Evolutionary conservation across 2,329 filamentous ascomycete genomes (phyloP).

Genomic region (Bisporella sp.): DNA sequence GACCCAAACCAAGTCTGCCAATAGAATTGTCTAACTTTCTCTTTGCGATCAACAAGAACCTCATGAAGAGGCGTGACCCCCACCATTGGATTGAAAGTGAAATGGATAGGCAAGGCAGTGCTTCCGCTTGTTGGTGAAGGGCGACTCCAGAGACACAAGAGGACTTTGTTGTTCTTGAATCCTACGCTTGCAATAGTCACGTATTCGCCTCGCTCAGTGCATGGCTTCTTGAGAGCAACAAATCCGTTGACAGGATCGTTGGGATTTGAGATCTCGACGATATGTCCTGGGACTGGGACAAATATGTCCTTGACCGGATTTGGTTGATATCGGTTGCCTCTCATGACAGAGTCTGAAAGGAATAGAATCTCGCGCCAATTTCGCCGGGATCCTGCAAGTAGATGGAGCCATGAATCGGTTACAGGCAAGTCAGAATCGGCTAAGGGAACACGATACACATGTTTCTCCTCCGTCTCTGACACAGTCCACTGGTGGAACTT

Average conservation of each 20-base stretch:
- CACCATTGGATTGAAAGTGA: constrained; percentile 81
- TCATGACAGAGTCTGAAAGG: background rate
- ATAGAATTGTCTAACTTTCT: constrained; percentile 97
- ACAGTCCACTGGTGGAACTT: background rate
- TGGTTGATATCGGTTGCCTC: background rate
- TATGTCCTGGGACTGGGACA: background rate
- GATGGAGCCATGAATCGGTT: background rate
- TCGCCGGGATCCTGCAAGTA: background rate
- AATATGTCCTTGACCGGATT: background rate
- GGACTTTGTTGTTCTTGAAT: background rate
- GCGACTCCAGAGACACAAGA: background rate
- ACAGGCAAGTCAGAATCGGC: background rate
- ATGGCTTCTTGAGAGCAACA: background rate
- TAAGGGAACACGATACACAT: background rate
- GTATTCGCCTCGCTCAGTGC: background rate
- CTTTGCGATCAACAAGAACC: constrained; percentile 89
- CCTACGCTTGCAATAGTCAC: background rate
- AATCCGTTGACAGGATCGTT: background rate
- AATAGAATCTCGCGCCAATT: background rate
- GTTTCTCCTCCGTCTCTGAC: background rate
- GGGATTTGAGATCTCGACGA: background rate
- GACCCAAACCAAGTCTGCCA: constrained; percentile 88
- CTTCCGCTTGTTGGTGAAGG: background rate
- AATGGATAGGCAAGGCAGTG: constrained; percentile 47
- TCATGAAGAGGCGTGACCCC: constrained; percentile 51